Evolutionary conservation across 1,139 yeast species (phyloP), one percentile per base, ranked within the genome.

Genomic region (Yamadazyma atmosphaerica): DNA sequence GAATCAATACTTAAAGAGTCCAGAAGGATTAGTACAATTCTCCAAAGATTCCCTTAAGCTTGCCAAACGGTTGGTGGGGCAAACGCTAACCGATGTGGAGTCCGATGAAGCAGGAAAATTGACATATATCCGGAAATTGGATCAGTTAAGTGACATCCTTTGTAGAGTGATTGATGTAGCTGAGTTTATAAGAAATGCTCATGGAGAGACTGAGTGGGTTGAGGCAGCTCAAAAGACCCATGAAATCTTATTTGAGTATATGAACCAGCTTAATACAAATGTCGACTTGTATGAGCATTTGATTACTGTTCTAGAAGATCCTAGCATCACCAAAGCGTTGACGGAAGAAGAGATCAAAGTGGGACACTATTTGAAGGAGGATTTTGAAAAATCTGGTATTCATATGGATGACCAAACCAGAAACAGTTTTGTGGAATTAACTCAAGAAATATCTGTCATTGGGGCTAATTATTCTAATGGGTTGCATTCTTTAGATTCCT

Each of bases 131-230:
- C 56, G 79, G 37, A 80, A 81, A 38, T 64, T 92, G 44, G 99
- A 92, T 58, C 81, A 89, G 48, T 65, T 94, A 32, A 86, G 96
- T 52, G 98, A 92, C 58, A 77, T 86, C 15, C 63, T 92, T 32
- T 92, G 99, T 58, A 78, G 96, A 43, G 98, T 88, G 7, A 90
- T 92, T 32, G 99, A 92, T 59, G 78, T 90, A 39, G 94, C 96
- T 19, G 98, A 92, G 50, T 92, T 92, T 61, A 80, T 94, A 19
- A 71, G 98, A 38, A 90, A 89, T 35, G 81, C 84, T 1, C 98
- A 92, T 58, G 97, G 98, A 0, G 77, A 83, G 46, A 68, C 69
- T 36, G 64, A 70, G 30, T 88, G 87, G 74, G 74, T 84, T 3
- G 72, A 72, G 34, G 94, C 92, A 1, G 96, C 98, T 1, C 96